Evolutionary conservation across 2,329 filamentous ascomycete species (phyloP).

Genomic region (Neopestalotiopsis rosae): DNA sequence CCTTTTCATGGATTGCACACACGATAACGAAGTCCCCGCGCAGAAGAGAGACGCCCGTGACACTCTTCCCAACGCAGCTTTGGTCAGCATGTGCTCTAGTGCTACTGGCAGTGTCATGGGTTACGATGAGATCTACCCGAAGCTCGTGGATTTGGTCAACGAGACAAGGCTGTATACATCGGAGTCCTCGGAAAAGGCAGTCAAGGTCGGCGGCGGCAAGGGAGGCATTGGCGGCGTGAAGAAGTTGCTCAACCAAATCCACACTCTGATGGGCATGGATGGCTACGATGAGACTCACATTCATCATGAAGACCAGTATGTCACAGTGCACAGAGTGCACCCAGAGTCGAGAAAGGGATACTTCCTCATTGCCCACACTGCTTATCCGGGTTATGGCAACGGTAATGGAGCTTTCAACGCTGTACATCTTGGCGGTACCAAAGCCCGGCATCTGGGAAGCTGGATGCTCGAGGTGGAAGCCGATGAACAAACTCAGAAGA

Average conservation of each 20-base stretch:
- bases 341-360: conserved; percentile 91
- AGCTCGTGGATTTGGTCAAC: conserved; percentile 88
- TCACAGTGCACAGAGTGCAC: conserved; percentile 95
- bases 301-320: conserved; percentile 94
- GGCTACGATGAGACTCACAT: conserved; percentile 95
- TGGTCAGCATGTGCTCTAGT: conserved; percentile 95
- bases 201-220: conserved; percentile 72
- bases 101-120: conserved; percentile 97
- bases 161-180: conserved; percentile 87
- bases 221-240: conserved; percentile 90
- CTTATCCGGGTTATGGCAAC: conserved; percentile 88
- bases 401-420: conserved; percentile 82
- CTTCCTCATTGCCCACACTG: conserved; percentile 94
- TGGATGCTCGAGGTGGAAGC: conserved; percentile 92
- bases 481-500: conserved; percentile 70
- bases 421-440: conserved; percentile 82
- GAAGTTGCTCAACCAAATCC: conserved; percentile 92
- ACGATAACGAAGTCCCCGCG: conserved; percentile 95
- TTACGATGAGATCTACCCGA: conserved; percentile 95
- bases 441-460: conserved; percentile 83
- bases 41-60: conserved; percentile 95
- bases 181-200: conserved; percentile 66
- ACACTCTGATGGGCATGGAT: conserved; percentile 93
- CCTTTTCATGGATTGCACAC: conserved; percentile 98
- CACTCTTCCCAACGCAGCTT: conserved; percentile 89